Evolutionary conservation across 306 rosid genomes (phyloP), one percentile per base, ranked within the genome.

Genomic region (Medicago arabica): DNA sequence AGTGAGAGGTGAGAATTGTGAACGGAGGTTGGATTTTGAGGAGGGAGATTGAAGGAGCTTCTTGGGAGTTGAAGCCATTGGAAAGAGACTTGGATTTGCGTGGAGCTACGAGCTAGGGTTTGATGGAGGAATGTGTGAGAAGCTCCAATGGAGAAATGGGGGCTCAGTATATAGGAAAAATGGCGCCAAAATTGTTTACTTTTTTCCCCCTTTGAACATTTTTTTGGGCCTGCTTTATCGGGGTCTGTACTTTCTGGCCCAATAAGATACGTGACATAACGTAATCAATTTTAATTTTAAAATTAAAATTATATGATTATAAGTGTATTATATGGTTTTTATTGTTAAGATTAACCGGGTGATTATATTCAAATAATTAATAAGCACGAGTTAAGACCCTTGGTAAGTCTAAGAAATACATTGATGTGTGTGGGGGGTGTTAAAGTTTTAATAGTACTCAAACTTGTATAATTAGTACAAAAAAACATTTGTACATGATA

Each of bases 21-120:
- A 23, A 31, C 76, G 74, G 0, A 43, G 80, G 2, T 76, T 85
- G 67, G 78, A 40, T 65, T 77, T 89, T 5, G 80, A 69, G 9
- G 80, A 67, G 9, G 92, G 85, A 47, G 92, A 79, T 2, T 28
- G 83, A 46, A 80, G 67, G 25, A 53, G 40, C 43, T 86, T 89
- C 77, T 55, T 69, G 2, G 90, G 91, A 23, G 90, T 84, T 75
- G 87, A 83, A 47, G 93, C 93, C 97, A 90, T 92, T n/a, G 82
- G 19, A 36, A 6, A 7, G 7, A 5, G 38, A 34, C 5, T 34
- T 34, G 75, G 21, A 14, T 9, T 15, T 18, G 17, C 8, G 16
- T 28, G 6, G 3, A 31, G 67, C 21, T 31, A 7, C 3, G 18
- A 15, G 44, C 11, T 61, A 61, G 67, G 67, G 67, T 61, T 61